Evolutionary conservation across 2,329 filamentous ascomycete genomes (phyloP), one percentile per base, ranked within the genome.

Genomic region (Colletotrichum sp.): DNA sequence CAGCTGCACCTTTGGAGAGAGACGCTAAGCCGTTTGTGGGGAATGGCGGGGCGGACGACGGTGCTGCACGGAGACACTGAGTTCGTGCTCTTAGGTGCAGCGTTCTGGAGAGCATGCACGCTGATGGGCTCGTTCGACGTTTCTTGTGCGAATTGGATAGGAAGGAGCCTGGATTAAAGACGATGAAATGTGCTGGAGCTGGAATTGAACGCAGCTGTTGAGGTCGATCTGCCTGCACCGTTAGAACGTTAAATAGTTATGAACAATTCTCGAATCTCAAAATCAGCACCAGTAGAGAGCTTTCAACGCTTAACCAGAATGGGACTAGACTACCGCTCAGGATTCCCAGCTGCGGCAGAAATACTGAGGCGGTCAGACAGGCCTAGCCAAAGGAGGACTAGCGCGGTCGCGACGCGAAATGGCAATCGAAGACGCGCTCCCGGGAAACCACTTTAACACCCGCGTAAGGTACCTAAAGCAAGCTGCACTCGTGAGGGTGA

Each of bases 331-430:
- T 5, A 8, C n/a, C 3, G 61, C 0, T 43, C 21, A 24, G 8
- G 8, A 43, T 43, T 64, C 21, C 32, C 15, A 21, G 34, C 15
- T 43, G 18, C 26, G 67, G 57, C 67, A 63, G 36, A 63, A 63
- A 15, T 10, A 5, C 8, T 3, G 16, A n/a, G 36, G 73, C 69
- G 69, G 69, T 76, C 63, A 60, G 61, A 21, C 2, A 28, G 2
- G 1, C 5, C 2, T 5, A 0, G 12, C 8, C 21, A 18, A 30
- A 55, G 34, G 8, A 5, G 32, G 34, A 28, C 57, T 78, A 78
- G 77, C 68, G 38, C 67, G 6, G 24, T 72, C 77, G 70, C 76
- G 77, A 70, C 77, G 76, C 76, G 76, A 70, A 63, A 72, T 66
- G 69, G 58, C 52, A 74, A 7, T 67, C 13, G 24, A 64, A 64